Conservation (phyloP, 2,329 filamentous ascomycete genomes). For the Simplicillium aogashimaense region DNA sequence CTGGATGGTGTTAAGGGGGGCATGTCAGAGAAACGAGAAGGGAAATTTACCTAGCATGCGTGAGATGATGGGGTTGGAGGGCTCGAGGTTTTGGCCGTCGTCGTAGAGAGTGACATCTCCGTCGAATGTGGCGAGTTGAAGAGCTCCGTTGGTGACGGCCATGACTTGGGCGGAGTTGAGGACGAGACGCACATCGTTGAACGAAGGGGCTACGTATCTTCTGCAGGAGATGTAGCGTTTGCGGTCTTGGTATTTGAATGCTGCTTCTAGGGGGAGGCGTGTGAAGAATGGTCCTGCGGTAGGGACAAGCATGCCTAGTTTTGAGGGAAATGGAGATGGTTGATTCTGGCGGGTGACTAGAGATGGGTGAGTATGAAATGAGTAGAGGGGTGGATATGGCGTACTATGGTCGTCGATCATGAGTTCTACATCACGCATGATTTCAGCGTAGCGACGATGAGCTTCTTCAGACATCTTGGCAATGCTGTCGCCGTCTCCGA, state of each 20-base stretch:
- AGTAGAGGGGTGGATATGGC: slow-evolving; percentile 8
- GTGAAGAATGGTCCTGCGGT: slow-evolving; percentile 93
- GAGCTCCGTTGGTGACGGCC: slow-evolving; percentile 68
- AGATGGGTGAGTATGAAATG: not conserved
- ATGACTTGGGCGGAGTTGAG: slow-evolving; percentile 93
- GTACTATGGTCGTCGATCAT: slow-evolving; percentile 87
- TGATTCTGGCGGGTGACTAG: slow-evolving; percentile 58
- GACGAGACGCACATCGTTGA: slow-evolving; percentile 90
- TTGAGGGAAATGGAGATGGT: slow-evolving; percentile 62
- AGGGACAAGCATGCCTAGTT: slow-evolving; percentile 85
- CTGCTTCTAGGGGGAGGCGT: slow-evolving; percentile 72
- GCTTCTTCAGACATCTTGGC: slow-evolving; percentile 68
- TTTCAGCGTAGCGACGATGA: slow-evolving; percentile 84
- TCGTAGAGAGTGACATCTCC: slow-evolving; percentile 96
- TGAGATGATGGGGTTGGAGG: slow-evolving; percentile 67
- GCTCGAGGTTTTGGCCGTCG: slow-evolving; percentile 70
- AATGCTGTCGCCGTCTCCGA: slow-evolving; percentile 58
- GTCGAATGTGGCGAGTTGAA: slow-evolving; percentile 90
- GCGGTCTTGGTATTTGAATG: slow-evolving; percentile 83
- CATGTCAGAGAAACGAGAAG: not conserved
- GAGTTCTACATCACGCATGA: slow-evolving; percentile 84
- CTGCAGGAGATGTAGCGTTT: slow-evolving; percentile 81
- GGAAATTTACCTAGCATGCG: slow-evolving; percentile 37
- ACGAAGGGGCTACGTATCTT: slow-evolving; percentile 89
- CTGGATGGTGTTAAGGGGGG: slow-evolving; percentile 20